Conservation (phyloP, 1,284 basidiomycete genomes). For the Ganoderma lucidum region DNA sequence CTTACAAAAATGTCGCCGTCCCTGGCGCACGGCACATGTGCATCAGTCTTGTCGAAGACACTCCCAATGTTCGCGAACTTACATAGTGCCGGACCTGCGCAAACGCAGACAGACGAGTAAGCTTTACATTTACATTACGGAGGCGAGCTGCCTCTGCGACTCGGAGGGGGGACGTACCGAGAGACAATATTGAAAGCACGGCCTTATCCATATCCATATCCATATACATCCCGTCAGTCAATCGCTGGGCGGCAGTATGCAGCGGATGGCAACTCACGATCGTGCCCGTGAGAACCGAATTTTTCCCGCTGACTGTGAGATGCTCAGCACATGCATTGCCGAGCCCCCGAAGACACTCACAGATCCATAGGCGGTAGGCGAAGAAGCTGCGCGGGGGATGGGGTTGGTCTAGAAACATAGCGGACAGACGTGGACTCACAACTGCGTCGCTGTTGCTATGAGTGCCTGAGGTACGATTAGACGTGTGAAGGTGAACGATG, state of each 20-base stretch:
- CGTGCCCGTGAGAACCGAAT: background rate
- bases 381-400: background rate
- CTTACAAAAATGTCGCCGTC: background rate
- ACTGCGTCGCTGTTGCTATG: background rate
- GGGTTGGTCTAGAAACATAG: background rate
- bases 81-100: background rate
- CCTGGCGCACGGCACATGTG: background rate
- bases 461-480: background rate
- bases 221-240: background rate
- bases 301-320: background rate
- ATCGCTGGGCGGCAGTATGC: background rate
- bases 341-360: background rate
- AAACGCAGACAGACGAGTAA: background rate
- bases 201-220: background rate
- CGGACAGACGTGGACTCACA: background rate
- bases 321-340: background rate
- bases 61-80: background rate
- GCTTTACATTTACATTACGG: no score
- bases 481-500: background rate
- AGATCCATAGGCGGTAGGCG: background rate
- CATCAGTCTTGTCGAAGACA: background rate
- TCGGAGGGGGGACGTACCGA: background rate
- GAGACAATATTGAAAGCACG: background rate
- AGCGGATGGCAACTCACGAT: background rate
- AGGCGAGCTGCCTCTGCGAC: no score